A percentile compares a stretch with the other conserved stretches of the same genome.
These are phyloP conservation scores for Russula compacta DNA, from an alignment of 768 basidiomycete genomes.

Conservation along the genomic window DNA sequence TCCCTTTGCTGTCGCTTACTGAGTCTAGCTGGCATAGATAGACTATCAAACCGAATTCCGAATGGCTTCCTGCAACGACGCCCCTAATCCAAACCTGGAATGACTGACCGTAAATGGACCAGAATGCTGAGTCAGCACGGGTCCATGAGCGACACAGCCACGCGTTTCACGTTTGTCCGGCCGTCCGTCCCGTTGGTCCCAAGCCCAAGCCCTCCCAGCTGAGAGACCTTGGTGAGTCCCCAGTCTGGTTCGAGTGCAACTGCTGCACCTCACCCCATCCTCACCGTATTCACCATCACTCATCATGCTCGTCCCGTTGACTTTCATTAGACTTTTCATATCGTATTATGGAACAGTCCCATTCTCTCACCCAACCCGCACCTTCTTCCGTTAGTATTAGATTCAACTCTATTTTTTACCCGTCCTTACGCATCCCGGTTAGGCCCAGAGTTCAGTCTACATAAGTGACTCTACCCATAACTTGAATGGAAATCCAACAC, in stretches of 20 bases:
- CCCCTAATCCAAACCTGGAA: background rate
- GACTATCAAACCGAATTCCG: background rate
- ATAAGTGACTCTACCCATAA: constrained; percentile 9
- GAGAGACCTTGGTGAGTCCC: constrained; percentile 14
- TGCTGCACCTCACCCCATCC: background rate
- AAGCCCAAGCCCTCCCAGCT: background rate
- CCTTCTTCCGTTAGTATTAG: constrained; percentile 12
- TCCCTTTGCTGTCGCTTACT: constrained; percentile 86
- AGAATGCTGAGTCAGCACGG: constrained; percentile 1
- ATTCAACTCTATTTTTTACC: background rate
- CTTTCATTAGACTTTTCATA: background rate
- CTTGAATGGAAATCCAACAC: constrained; percentile 3
- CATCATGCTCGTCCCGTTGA: constrained; percentile 5
- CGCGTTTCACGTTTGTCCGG: constrained; percentile 15
- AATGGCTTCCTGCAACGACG: background rate
- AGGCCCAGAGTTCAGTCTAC: constrained; percentile 12
- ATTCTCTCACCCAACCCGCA: constrained; percentile 1
- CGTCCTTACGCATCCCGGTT: background rate
- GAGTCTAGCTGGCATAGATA: constrained; percentile 55
- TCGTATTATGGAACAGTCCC: constrained; percentile 11
- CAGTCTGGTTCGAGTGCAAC: background rate
- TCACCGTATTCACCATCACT: constrained; percentile 3
- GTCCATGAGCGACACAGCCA: constrained; percentile 17
- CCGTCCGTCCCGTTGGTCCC: constrained; percentile 14
- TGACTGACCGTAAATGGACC: background rate